Percentiles rank a stretch among this genome's conserved stretches.
Evolutionary conservation across 2,329 filamentous ascomycete genomes (phyloP).

Genomic region (Pyricularia grisea): DNA sequence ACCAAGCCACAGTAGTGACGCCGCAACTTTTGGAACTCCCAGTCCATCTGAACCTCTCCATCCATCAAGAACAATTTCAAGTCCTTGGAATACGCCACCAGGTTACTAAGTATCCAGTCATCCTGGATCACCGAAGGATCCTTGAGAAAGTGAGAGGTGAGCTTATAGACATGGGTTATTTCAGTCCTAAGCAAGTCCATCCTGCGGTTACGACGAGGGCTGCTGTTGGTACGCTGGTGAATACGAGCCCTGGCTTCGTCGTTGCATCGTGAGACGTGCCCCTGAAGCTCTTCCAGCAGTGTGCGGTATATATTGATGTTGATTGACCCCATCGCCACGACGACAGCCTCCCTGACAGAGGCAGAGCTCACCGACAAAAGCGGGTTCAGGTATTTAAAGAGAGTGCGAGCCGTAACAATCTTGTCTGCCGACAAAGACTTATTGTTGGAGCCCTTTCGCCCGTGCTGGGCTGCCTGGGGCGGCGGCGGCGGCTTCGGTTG

Average conservation of each 20-base stretch:
- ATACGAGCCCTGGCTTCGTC: constrained; percentile 81
- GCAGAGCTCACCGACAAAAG: constrained; percentile 71
- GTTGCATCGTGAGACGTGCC: constrained; percentile 75
- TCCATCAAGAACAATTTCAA: constrained; percentile 93
- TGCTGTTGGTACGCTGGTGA: constrained; percentile 79
- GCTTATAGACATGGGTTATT: constrained; percentile 90
- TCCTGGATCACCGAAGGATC: constrained; percentile 71
- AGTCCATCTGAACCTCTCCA: constrained; percentile 86
- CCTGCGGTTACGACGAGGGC: constrained; percentile 68
- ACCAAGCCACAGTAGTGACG: constrained; percentile 91
- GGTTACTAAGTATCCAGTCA: constrained; percentile 82
- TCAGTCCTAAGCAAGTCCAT: constrained; percentile 86
- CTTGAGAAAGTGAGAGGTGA: constrained; percentile 83
- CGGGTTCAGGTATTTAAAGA: constrained; percentile 89
- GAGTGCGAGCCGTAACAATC: constrained; percentile 75
- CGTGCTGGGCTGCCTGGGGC: constrained; percentile 51
- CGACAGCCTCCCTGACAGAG: constrained; percentile 81
- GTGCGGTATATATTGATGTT: constrained; percentile 91
- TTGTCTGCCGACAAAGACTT: constrained; percentile 57
- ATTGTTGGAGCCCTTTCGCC: constrained; percentile 70
- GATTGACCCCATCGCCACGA: constrained; percentile 85
- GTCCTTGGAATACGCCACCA: constrained; percentile 84
- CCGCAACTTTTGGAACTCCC: constrained; percentile 84
- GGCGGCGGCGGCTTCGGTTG: constrained; percentile 1
- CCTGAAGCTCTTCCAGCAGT: constrained; percentile 80